Evolutionary conservation across 1,284 basidiomycete species (phyloP).

Genomic region (Takashimella koratensis): DNA sequence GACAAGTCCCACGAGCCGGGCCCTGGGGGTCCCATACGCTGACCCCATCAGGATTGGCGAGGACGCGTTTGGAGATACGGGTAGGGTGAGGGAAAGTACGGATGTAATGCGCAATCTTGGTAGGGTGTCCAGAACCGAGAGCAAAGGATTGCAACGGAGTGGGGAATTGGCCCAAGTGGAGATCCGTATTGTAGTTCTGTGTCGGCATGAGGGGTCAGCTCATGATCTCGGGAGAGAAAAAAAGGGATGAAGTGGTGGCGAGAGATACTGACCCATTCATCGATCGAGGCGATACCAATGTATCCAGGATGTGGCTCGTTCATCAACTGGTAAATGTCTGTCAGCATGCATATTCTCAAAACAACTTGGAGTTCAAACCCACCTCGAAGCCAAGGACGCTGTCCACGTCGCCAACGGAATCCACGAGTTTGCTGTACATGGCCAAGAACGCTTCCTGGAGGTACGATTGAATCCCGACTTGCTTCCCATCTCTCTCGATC

Average conservation of each 20-base stretch:
- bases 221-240: too few species aligned
- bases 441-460: constrained; percentile 78
- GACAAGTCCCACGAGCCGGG: constrained; percentile 65
- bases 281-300: constrained; percentile 73
- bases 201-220: too few species aligned
- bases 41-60: constrained; percentile 53
- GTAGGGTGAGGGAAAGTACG: constrained; percentile 83
- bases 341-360: too few species aligned
- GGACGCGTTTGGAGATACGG: constrained; percentile 48
- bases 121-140: constrained; percentile 73
- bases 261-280: constrained; percentile 59
- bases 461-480: constrained; percentile 70
- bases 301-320: constrained; percentile 97
- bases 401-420: constrained; percentile 66
- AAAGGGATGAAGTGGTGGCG: not conserved
- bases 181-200: constrained; percentile 83
- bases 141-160: constrained; percentile 80
- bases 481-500: constrained; percentile 53
- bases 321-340: constrained; percentile 71
- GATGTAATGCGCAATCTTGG: constrained; percentile 66
- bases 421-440: constrained; percentile 68
- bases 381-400: constrained; percentile 88
- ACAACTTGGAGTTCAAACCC: constrained; percentile 11
- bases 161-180: constrained; percentile 79
- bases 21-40: constrained; percentile 69